A percentile compares a stretch with the other conserved stretches of the same genome.
Conservation (phyloP, 768 basidiomycete species). For the Collybia sp. region DNA sequence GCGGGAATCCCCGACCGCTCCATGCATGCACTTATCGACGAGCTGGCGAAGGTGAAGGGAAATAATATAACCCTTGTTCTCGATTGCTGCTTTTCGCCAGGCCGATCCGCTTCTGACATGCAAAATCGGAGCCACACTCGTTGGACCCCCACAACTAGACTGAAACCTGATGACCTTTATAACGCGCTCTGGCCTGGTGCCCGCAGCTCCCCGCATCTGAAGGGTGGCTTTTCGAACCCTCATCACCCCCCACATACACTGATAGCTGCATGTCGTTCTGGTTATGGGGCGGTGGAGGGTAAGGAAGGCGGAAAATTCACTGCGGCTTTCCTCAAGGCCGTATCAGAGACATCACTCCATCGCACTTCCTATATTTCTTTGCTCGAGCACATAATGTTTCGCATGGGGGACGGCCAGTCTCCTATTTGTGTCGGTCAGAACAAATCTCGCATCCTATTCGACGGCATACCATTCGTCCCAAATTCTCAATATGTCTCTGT, state of each 20-base stretch:
- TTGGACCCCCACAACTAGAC: conserved; percentile 57
- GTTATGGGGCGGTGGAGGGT: conserved; percentile 52
- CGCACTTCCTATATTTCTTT: conserved; percentile 45
- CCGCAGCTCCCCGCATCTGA: conserved; percentile 27
- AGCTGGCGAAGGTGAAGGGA: conserved; percentile 53
- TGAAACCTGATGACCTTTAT: conserved; percentile 49
- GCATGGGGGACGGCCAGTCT: conserved; percentile 37
- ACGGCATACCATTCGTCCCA: conserved; percentile 48
- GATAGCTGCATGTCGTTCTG: conserved; percentile 52
- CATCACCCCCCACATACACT: conserved; percentile 41
- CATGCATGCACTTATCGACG: conserved; percentile 53
- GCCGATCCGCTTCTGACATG: conserved; percentile 29
- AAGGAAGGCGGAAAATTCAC: conserved; percentile 66
- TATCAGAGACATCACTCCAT: conserved; percentile 44
- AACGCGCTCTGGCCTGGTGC: conserved; percentile 50
- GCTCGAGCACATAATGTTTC: conserved; percentile 34
- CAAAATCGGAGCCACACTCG: conserved; percentile 46
- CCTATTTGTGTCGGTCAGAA: conserved; percentile 47
- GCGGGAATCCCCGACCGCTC: conserved; percentile 69
- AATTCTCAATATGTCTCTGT: conserved; percentile 45
- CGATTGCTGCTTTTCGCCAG: conserved; percentile 58
- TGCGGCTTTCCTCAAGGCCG: conserved; percentile 43
- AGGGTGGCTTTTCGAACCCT: conserved; percentile 41
- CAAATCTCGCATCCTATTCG: conserved; percentile 47
- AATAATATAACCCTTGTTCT: conserved; percentile 67